These are phyloP conservation scores for Pythium vanterpoolii DNA, from an alignment of 352 stramenopile species.

Conservation along the genomic window DNA sequence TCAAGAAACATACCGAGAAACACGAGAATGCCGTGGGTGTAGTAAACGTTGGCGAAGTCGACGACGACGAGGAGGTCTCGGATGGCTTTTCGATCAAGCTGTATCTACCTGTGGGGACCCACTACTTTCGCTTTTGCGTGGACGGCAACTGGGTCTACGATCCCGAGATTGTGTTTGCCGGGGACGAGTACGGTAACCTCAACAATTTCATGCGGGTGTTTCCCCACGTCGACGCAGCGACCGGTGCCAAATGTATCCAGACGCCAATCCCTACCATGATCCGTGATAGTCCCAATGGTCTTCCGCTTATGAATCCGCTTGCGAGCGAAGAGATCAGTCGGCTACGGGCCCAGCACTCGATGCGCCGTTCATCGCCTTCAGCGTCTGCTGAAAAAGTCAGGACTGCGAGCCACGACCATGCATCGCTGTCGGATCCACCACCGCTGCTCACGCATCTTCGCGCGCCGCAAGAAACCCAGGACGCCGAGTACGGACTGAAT, in stretches of 20 bases:
- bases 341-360: constrained; percentile 50
- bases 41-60: constrained; percentile 3
- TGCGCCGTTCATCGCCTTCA: constrained; percentile 19
- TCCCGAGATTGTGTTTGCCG: constrained; percentile 74
- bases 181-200: constrained; percentile 83
- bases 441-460: constrained; percentile 33
- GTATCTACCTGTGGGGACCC: constrained; percentile 57
- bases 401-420: constrained; percentile 22
- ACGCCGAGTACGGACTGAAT: constrained; percentile 69
- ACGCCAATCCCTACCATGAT: constrained; percentile 68
- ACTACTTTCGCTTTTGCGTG: constrained; percentile 81
- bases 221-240: constrained; percentile 10
- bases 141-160: constrained; percentile 84
- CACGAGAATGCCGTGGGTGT: constrained; percentile 12
- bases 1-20: constrained; percentile 27
- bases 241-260: constrained; percentile 48
- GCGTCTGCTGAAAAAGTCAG: too few species aligned
- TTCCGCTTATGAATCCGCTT: constrained; percentile 72
- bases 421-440: constrained; percentile 25
- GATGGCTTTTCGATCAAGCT: constrained; percentile 38
- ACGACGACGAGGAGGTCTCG: constrained; percentile 1
- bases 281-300: constrained; percentile 39
- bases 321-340: constrained; percentile 61
- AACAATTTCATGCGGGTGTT: constrained; percentile 84
- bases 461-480: constrained; percentile 52